Evolutionary conservation across 352 stramenopile species (phyloP), one percentile per base, ranked within the genome.

Genomic region (Paralagenidium karlingii): DNA sequence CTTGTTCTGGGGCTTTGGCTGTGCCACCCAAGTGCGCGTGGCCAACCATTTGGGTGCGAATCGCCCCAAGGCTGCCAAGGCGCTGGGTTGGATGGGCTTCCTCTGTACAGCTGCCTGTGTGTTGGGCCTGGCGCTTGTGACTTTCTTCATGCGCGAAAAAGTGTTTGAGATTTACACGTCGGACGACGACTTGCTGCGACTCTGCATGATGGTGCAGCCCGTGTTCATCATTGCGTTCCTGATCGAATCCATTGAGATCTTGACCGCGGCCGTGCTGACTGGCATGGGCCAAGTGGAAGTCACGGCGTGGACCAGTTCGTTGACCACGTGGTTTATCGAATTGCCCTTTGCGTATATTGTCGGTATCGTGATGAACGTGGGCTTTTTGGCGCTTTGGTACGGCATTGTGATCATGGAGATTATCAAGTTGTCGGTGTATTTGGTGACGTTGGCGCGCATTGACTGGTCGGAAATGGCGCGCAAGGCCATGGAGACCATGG

Each of bases 1-100:
- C n/a, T 47, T 90, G 12, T 84, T 87, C 49, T 88, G 70, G 70
- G 74, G 74, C 30, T 88, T 67, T 49, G 74, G 74, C 38, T 85
- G 68, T 19, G 74, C 70, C 5, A 82, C 74, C 20, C 76, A 89
- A 47, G 76, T 83, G 18, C 68, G 71, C 1, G 71, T 86, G 20
- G 69, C 76, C 21, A 86, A 85, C 45, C 77, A 85, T 38, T 40
- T 89, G 2, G 76, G 76, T 12, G 69, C 69, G 19, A 76, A 74
- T 46, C 68, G 69, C 16, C 71, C 76, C 3, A 63, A 75, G 20
- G 63, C 65, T 12, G 76, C 76, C 8, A 58, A 82, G 32, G 59
- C 68, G 30, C 36, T 88, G 6, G 63, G 45, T 2, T 62, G 76
- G 33, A 53, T 88, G 2, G 77, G 77, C 5, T 77, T 87, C 27